phyloP scores from a whole-genome alignment of 192 early-diverging fungal genomes.

The Dimargaris xerosporica region DNA sequence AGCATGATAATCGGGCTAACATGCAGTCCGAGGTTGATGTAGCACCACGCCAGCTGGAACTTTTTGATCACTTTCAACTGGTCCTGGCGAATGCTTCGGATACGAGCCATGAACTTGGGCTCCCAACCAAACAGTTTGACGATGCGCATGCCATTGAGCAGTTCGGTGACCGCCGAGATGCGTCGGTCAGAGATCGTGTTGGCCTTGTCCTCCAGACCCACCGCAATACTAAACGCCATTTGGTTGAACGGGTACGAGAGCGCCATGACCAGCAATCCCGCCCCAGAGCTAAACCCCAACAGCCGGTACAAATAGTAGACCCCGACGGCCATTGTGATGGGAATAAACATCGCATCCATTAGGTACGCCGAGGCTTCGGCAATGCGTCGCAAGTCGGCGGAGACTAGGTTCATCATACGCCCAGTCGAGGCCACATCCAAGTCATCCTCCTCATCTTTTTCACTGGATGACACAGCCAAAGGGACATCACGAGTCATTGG shows the following conservation, averaged over 20 bases:
- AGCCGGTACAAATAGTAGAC: conserved; percentile 54
- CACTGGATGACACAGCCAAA: conserved; percentile 1
- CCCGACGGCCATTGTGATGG: conserved; percentile 50
- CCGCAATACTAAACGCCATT: conserved; percentile 33
- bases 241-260: conserved; percentile 42
- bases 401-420: conserved; percentile 59
- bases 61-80: conserved; percentile 40
- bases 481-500: conserved; percentile 14
- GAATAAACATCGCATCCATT: conserved; percentile 45
- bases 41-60: conserved; percentile 36
- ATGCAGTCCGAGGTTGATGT: conserved; percentile 36
- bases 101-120: conserved; percentile 46
- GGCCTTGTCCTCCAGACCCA: conserved; percentile 34
- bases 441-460: conserved; percentile 22
- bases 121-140: conserved; percentile 91
- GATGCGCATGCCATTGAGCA: conserved; percentile 79
- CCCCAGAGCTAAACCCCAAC: conserved; percentile 68
- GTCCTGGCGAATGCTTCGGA: conserved; percentile 44
- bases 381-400: conserved; percentile 51
- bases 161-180: conserved; percentile 66
- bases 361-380: conserved; percentile 35
- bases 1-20: conserved; percentile 45
- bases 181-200: conserved; percentile 57
- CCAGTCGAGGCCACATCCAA: conserved; percentile 33
- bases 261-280: conserved; percentile 53